Percentiles rank a stretch among this genome's conserved stretches.
phyloP scores from a whole-genome alignment of 2,329 filamentous ascomycete species.

The Aureobasidium musti region DNA sequence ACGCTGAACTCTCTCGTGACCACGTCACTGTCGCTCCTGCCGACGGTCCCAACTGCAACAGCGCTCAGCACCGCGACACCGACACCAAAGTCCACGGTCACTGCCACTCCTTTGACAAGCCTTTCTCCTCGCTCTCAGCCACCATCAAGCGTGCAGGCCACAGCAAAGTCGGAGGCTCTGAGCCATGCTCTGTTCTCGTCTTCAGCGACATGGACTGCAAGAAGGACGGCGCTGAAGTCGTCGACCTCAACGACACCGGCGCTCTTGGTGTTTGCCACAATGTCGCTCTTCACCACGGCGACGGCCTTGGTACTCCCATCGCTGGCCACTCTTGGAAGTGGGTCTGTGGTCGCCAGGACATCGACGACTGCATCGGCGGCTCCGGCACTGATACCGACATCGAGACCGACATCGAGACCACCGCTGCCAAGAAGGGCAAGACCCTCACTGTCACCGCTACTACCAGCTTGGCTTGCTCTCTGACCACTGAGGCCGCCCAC shows the following conservation, averaged over 20 bases:
- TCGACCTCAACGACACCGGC: neutral
- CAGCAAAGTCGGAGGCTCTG: neutral
- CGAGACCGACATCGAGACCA: neutral
- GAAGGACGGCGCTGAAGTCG: neutral
- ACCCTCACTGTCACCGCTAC: conserved; percentile 1
- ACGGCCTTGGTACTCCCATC: neutral
- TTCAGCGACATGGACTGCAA: conserved; percentile 3
- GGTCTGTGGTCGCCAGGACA: neutral
- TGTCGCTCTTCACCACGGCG: neutral
- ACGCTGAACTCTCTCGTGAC: neutral
- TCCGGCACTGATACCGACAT: neutral
- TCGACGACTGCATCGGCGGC: neutral
- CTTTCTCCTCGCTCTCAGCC: neutral
- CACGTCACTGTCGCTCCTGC: conserved; percentile 1
- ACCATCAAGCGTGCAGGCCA: neutral
- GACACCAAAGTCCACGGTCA: neutral
- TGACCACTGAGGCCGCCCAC: neutral
- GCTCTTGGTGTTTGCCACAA: neutral
- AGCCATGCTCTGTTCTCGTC: neutral
- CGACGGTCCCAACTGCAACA: conserved; percentile 1
- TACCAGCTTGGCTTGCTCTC: neutral
- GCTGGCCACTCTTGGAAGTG: conserved; percentile 8
- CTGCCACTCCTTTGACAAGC: neutral
- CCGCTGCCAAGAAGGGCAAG: neutral
- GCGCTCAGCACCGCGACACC: neutral